Base-by-base conservation (phyloP, 768 basidiomycete genomes). In the Sarcodon aspratus region DNA sequence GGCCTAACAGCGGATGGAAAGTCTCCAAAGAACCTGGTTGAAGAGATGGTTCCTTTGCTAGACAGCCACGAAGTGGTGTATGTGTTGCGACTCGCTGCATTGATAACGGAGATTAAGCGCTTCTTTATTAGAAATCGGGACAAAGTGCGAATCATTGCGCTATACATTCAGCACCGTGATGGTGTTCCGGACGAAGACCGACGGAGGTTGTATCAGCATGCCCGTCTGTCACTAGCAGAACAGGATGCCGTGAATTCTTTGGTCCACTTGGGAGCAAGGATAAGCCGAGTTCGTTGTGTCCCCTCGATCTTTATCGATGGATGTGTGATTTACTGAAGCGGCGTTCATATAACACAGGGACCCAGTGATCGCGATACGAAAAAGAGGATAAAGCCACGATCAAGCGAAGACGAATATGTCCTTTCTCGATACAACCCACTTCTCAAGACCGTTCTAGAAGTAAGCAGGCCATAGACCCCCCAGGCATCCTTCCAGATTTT, bases 161-260 rank as follows among this genome's bases (percentile, higher is more conserved):
- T 98, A 31, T 99, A 98, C 62, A 89, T 98, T 56, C 83, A 95
- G 62, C 76, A 82, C 63, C 82, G 94, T 31, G 96, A 98, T 57
- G 96, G 96, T 36, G 95, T 98, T 15, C 93, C 96, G n/a, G 94
- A 97, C 47, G 96, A 98, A 61, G 96, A 99, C 65, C 82, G 90
- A 48, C 79, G 94, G 52, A 74, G 96, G 50, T 65, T 99, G 50
- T 98, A 93, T 63, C 93, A 98, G 60, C 96, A 99, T 62, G 96
- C 95, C 15, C 75, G 90, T 40, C 68, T 99, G 37, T 78, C 80
- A 5, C 65, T 94, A 49, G 73, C 88, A 4, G 95, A 99, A 57
- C 91, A 95, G 65, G 96, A 98, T 59, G 89, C 91, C 27, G 74
- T 97, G 38, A 95, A 96, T 62, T 84, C 91, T 7, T 71, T 99